Base-by-base conservation (phyloP, 495 filamentous ascomycete genomes). In the Trypethelium eluteriae region DNA sequence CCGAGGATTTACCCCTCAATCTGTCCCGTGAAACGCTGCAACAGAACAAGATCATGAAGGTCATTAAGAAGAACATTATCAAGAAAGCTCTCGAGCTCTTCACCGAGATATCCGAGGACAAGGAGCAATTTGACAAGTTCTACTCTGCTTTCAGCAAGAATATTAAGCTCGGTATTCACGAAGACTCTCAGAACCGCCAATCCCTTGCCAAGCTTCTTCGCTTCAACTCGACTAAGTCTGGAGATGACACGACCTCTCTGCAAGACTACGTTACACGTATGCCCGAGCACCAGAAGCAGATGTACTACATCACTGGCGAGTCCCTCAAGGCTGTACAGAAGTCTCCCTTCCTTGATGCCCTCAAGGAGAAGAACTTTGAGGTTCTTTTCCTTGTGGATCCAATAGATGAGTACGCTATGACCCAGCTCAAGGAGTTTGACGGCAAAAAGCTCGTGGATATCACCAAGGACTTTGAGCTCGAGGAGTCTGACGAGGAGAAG, bases 31-130 rank as follows among this genome's bases (percentile, higher is more conserved):
- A 98, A 87, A 98, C 95, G 67, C 91, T 98, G 62, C 94, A 98
- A 82, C 95, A 98, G 85, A 98, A 98, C 89, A 98, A 98, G 91
- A 98, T 98, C 84, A 96, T 98, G 94, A 98, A 98, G 88, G 94
- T 98, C 76, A 98, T 98, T 87, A 93, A 91, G 85, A 98, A 98
- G 92, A 98, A 98, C 88, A 94, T 98, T 68, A 92, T 98, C 84
- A 98, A 98, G 92, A 98, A 98, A 92, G 90, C 91, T 64, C 90
- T 98, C 63, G 94, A 98, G 85, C 91, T 98, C 80, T 98, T 98
- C 88, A 83, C 83, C 69, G 94, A 98, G 85, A 98, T 98, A 72
- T 85, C 95, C 64, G 94, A 98, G 84, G 95, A 98, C 82, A 93
- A 93, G 81, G 94, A 98, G 86, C 88, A 96, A 77, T 98, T 98